phyloP scores from a whole-genome alignment of 2,329 filamentous ascomycete species.

The Botrytis galanthina region DNA sequence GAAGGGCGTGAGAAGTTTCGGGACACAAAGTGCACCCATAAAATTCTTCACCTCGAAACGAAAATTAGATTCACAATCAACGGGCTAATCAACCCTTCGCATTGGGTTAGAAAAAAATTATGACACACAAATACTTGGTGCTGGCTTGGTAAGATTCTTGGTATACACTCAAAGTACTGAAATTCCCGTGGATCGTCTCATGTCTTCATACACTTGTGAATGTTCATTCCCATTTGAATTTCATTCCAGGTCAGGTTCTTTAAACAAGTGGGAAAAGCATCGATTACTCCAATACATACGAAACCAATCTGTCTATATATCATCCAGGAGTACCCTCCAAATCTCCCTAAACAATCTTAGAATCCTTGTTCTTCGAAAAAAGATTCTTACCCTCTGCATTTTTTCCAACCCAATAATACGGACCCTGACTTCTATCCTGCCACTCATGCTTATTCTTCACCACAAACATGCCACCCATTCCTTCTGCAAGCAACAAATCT shows the following conservation, averaged over 20 bases:
- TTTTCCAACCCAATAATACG: slow-evolving; percentile 3
- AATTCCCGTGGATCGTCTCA: background rate
- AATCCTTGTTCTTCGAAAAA: background rate
- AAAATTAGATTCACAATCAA: too few species aligned
- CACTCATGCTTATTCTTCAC: slow-evolving; percentile 16
- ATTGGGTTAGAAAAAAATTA: background rate
- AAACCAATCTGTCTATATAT: background rate
- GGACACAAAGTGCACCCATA: background rate
- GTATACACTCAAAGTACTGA: background rate
- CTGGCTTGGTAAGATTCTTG: background rate
- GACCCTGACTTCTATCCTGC: slow-evolving; percentile 13
- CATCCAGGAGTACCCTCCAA: rapidly evolving
- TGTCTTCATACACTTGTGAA: background rate
- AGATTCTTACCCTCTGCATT: slow-evolving; percentile 9
- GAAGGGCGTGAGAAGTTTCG: background rate
- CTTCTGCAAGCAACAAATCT: slow-evolving; percentile 28
- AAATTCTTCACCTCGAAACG: background rate
- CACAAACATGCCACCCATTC: slow-evolving; percentile 25
- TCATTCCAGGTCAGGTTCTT: background rate
- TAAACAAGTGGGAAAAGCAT: background rate
- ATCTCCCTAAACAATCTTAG: background rate
- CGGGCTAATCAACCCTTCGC: too few species aligned
- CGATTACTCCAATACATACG: background rate
- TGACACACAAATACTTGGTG: background rate
- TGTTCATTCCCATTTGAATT: background rate